Conservation (phyloP, 2,329 filamentous ascomycete genomes). For the Pezicula rhizophila region DNA sequence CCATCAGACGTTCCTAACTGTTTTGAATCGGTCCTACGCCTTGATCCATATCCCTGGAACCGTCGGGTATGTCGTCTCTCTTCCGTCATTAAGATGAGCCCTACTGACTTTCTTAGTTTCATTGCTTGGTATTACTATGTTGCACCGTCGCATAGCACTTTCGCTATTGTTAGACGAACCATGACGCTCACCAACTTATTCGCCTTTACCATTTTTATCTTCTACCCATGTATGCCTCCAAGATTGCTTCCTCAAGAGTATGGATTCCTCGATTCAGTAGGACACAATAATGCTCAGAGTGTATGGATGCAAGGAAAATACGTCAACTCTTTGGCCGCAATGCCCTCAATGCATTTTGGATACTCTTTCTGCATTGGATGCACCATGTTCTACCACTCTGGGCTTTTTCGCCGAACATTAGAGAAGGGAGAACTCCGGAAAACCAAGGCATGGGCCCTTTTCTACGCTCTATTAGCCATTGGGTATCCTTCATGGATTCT, state of each 20-base stretch:
- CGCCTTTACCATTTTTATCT: constrained; percentile 44
- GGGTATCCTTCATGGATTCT: constrained; percentile 41
- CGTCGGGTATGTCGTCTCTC: constrained; percentile 39
- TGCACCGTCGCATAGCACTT: constrained; percentile 42
- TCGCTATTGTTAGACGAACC: constrained; percentile 39
- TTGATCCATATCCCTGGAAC: constrained; percentile 56
- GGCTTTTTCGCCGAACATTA: constrained; percentile 31
- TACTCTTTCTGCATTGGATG: constrained; percentile 47
- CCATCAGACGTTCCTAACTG: constrained; percentile 45
- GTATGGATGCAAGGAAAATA: constrained; percentile 45
- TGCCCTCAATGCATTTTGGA: constrained; percentile 49
- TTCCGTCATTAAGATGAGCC: neutral
- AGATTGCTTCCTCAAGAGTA: constrained; percentile 43
- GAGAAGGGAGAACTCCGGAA: constrained; percentile 38
- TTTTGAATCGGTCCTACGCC: constrained; percentile 53
- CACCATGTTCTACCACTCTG: constrained; percentile 47
- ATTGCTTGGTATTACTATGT: constrained; percentile 59
- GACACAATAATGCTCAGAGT: constrained; percentile 41
- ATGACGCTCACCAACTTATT: constrained; percentile 48
- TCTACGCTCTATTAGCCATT: constrained; percentile 36
- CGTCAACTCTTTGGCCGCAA: constrained; percentile 44
- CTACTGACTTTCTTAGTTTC: constrained; percentile 37
- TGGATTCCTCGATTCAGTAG: constrained; percentile 44
- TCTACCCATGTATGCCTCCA: constrained; percentile 48
- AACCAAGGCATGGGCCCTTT: constrained; percentile 34